phyloP scores from a whole-genome alignment of 2,329 filamentous ascomycete species.

The Botrytis squamosa region DNA sequence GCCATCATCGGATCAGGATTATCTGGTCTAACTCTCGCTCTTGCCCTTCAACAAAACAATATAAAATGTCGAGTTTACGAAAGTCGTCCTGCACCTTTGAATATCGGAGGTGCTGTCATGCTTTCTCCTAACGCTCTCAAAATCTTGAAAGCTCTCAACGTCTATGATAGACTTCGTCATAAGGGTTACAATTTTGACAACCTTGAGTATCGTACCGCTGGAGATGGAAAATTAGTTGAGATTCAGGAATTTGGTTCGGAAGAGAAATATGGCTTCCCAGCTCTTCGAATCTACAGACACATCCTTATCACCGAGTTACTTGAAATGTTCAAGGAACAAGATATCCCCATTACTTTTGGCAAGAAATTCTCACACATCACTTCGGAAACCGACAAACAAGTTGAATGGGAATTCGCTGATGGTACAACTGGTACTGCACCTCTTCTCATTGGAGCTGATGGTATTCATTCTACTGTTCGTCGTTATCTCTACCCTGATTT shows the following conservation, averaged over 20 bases:
- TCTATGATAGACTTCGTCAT: constrained; percentile 47
- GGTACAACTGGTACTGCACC: constrained; percentile 43
- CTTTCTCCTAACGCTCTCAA: constrained; percentile 58
- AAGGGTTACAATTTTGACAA: constrained; percentile 52
- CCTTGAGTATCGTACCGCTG: constrained; percentile 44
- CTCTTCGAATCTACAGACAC: constrained; percentile 53
- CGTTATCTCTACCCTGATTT: constrained; percentile 50
- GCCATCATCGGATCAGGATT: constrained; percentile 51
- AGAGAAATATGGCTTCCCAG: constrained; percentile 52
- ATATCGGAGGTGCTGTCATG: constrained; percentile 56
- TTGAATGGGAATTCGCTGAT: constrained; percentile 50
- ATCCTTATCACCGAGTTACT: constrained; percentile 51
- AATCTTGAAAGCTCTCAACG: constrained; percentile 50
- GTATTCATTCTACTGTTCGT: constrained; percentile 57
- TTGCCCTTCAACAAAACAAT: constrained; percentile 51
- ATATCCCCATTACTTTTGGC: constrained; percentile 47
- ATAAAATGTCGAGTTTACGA: constrained; percentile 55
- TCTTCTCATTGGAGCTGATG: constrained; percentile 57
- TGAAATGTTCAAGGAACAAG: constrained; percentile 42
- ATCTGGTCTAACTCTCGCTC: constrained; percentile 53
- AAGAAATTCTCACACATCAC: constrained; percentile 49
- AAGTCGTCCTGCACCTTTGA: constrained; percentile 44
- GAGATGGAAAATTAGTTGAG: constrained; percentile 42
- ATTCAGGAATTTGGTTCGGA: constrained; percentile 50
- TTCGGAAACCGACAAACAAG: constrained; percentile 42